Conservation (phyloP, 495 filamentous ascomycete species). For the Podospora pseudocomata region DNA sequence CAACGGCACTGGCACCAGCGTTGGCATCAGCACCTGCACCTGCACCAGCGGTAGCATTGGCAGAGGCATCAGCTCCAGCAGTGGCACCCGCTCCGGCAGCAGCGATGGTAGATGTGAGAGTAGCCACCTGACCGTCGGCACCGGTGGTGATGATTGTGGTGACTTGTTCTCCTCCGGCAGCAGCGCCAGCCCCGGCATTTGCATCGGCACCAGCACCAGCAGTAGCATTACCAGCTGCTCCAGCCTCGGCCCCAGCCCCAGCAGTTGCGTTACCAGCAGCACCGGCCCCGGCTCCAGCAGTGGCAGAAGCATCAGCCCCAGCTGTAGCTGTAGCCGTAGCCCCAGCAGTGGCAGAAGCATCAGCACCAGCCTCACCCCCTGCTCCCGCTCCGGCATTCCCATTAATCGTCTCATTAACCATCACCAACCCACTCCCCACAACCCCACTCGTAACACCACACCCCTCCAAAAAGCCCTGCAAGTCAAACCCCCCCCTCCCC, state of each 20-base stretch:
- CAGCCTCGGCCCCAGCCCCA: background rate
- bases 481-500: constrained; percentile 16
- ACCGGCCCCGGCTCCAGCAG: background rate
- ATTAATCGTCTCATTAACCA: constrained; percentile 9
- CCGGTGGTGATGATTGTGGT: constrained; percentile 4
- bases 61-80: background rate
- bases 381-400: background rate
- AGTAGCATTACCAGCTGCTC: constrained; percentile 1
- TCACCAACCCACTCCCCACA: constrained; percentile 13
- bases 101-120: constrained; percentile 1
- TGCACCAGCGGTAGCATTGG: background rate
- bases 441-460: constrained; percentile 8
- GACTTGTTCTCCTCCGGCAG: constrained; percentile 4
- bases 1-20: background rate
- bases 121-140: background rate
- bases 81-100: background rate
- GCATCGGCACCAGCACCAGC: background rate
- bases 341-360: constrained; percentile 7
- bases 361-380: constrained; percentile 1
- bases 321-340: background rate
- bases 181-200: background rate
- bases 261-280: constrained; percentile 1
- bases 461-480: constrained; percentile 19
- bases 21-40: too few species aligned
- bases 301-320: background rate